Conservation (phyloP, 1,139 yeast species). For the Wickerhamomyces sp. region DNA sequence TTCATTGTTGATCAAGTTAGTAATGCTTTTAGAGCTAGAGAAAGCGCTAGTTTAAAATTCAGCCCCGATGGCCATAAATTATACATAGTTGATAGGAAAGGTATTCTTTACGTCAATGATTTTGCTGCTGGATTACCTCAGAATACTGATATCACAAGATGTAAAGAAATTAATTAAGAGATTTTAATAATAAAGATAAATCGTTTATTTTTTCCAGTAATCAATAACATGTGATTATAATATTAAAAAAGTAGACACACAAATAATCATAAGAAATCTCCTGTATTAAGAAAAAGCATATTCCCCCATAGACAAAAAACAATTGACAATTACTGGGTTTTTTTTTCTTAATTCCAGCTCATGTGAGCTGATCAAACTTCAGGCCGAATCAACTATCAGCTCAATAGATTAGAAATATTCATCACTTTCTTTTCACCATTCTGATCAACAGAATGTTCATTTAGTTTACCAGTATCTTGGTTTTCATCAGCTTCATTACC, state of each 20-base stretch:
- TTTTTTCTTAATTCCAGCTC: no score
- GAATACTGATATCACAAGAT: slow-evolving; percentile 73
- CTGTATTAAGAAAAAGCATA: no score
- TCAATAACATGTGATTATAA: no score
- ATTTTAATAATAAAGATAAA: no score
- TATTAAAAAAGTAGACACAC: no score
- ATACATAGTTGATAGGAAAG: slow-evolving; percentile 75
- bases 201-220: no score
- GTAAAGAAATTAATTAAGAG: slow-evolving; percentile 41
- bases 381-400: background rate
- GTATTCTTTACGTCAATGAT: slow-evolving; percentile 72
- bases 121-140: slow-evolving; percentile 83
- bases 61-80: slow-evolving; percentile 79
- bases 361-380: no score
- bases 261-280: no score
- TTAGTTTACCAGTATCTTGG: background rate
- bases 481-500: background rate
- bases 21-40: slow-evolving; percentile 61
- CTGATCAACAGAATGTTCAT: background rate
- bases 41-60: slow-evolving; percentile 72
- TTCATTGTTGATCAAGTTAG: slow-evolving; percentile 76
- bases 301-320: no score
- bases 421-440: slow-evolving; percentile 14
- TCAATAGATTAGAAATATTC: slow-evolving; percentile 22
- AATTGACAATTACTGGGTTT: no score